A percentile compares a stretch with the other conserved stretches of the same genome.
Conservation (phyloP, 441 rosid genomes). For the Jatropha podagrica region DNA sequence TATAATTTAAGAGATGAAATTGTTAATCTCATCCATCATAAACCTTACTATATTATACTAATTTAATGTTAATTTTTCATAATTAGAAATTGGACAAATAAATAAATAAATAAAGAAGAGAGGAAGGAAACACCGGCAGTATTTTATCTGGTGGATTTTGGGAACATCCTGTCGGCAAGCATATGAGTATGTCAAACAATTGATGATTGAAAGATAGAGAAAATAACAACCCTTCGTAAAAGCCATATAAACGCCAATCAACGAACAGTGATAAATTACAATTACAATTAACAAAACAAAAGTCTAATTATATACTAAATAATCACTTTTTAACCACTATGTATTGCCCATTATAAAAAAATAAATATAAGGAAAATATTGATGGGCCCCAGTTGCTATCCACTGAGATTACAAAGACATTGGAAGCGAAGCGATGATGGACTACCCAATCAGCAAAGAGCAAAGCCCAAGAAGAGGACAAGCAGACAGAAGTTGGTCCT, state of each 20-base stretch:
- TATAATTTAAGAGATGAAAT: too few species aligned
- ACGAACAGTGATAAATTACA: background rate
- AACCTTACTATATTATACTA: too few species aligned
- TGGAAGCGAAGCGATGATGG: background rate
- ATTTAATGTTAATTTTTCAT: too few species aligned
- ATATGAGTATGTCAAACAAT: background rate
- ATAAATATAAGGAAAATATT: too few species aligned
- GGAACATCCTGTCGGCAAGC: conserved; percentile 26
- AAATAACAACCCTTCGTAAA: background rate
- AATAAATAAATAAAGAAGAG: too few species aligned
- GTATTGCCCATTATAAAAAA: too few species aligned
- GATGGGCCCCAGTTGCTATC: conserved; percentile 27
- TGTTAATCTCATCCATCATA: too few species aligned
- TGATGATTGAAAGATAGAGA: background rate
- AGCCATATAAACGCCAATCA: background rate
- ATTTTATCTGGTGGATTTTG: background rate
- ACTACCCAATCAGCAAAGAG: conserved; percentile 18
- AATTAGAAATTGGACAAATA: too few species aligned
- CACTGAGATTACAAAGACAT: conserved; percentile 29
- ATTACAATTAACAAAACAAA: too few species aligned
- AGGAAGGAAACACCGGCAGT: background rate
- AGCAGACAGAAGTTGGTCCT: conserved; percentile 42
- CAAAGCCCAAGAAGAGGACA: conserved; percentile 23
- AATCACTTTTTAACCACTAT: too few species aligned
- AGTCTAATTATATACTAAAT: too few species aligned